Evolutionary conservation across 352 stramenopile species (phyloP).

Genomic region (Phytopythium aichiense): DNA sequence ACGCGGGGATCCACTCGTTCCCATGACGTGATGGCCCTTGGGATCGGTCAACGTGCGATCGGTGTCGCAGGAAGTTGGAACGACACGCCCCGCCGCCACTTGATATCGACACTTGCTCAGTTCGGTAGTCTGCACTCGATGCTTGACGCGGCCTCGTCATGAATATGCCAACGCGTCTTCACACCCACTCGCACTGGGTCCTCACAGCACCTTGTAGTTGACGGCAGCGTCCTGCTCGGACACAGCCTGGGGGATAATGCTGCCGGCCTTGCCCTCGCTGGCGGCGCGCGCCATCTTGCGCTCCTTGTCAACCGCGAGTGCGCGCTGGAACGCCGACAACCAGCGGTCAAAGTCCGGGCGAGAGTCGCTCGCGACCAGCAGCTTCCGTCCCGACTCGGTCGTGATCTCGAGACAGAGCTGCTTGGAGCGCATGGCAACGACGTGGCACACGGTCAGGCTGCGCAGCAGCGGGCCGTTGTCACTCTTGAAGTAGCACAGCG

Average conservation of each 20-base stretch:
- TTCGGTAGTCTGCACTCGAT: background rate
- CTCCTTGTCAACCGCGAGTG: conserved; percentile 43
- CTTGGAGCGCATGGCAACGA: conserved; percentile 58
- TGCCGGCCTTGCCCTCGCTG: background rate
- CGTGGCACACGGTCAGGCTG: conserved; percentile 65
- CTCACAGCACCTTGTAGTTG: conserved; percentile 26
- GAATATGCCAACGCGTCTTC: background rate
- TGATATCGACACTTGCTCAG: background rate
- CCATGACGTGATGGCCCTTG: background rate
- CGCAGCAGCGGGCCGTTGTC: conserved; percentile 65
- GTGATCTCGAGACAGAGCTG: conserved; percentile 78
- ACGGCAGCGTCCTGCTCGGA: conserved; percentile 1
- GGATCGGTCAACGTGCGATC: background rate
- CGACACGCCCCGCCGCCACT: background rate
- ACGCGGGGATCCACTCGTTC: background rate
- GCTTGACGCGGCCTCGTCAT: background rate
- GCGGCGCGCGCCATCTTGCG: conserved; percentile 18
- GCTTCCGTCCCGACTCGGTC: conserved; percentile 62
- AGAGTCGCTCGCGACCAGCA: conserved; percentile 68
- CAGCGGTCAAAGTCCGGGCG: conserved; percentile 63
- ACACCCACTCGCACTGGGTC: background rate
- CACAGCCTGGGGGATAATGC: background rate
- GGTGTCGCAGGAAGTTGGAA: background rate
- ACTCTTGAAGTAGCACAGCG: conserved; percentile 84
- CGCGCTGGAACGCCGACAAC: conserved; percentile 55